Base-by-base conservation (phyloP, 2,329 filamentous ascomycete species). In the Cladosporium halotolerans region DNA sequence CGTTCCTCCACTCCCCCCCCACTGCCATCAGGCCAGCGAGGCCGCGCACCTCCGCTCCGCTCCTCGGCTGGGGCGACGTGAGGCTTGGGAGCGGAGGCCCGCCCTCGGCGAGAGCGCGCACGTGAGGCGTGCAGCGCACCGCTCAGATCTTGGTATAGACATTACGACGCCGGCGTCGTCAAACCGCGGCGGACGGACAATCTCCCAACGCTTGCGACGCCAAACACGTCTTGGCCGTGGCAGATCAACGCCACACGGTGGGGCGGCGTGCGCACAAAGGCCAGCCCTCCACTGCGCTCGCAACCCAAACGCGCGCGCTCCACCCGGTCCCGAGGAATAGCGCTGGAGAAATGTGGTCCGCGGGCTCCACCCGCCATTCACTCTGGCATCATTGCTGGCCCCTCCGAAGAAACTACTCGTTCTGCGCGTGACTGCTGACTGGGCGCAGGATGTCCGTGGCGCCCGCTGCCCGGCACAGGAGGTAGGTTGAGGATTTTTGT, bases 331-430 rank as follows among this genome's bases (percentile, higher is more conserved):
- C 48, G 48, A 51, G 32, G 48, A 40, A 31, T 51, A 51, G 48
- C 48, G 48, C 48, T 51, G 48, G 48, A 51, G 48, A 51, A 51
- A 51, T 51, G 48, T 51, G 48, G 48, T 43, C 48, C 48, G 40
- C n/a, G 34, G 39, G 40, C 41, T 41, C 48, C 48, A 51, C 48
- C 38, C 32, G 34, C 48, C 23, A 31, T 51, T 51, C 48, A 51
- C 48, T 51, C 32, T 51, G 48, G 48, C 48, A 51, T 51, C 48
- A 51, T 33, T 51, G 48, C 40, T 51, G 48, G 48, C 48, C 48
- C 33, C 40, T 51, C 48, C 48, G 48, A 43, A 51, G 48, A 51
- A 51, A 51, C 48, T 51, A 51, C 40, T 44, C 48, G 48, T 40
- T 32, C 16, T 44, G 48, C 48, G 48, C 48, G 48, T 51, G 48